A percentile compares a stretch with the other conserved stretches of the same genome.
Conservation (phyloP, 2,329 filamentous ascomycete genomes). For the Sarocladium brachiariae region DNA sequence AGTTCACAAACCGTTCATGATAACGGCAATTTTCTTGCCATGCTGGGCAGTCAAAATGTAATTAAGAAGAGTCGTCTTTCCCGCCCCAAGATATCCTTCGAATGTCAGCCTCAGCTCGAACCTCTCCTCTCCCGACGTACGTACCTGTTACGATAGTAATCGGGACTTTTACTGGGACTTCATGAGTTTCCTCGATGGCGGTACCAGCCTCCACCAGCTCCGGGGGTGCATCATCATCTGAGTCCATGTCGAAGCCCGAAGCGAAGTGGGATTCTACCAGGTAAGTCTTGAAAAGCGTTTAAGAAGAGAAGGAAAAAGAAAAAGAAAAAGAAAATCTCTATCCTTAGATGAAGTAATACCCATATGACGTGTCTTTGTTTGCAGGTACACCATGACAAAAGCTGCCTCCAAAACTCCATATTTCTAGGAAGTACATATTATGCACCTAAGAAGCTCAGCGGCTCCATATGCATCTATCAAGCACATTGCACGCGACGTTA, state of each 20-base stretch:
- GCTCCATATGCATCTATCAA: conserved; percentile 14
- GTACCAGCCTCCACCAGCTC: conserved; percentile 48
- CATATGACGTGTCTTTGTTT: conserved; percentile 5
- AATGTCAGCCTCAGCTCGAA: not conserved
- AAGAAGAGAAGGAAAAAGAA: too few relatives aligned
- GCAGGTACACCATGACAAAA: conserved; percentile 2
- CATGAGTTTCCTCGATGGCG: conserved; percentile 33
- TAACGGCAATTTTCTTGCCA: conserved; percentile 96
- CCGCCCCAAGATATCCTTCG: conserved; percentile 84
- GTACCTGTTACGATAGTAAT: conserved; percentile 79
- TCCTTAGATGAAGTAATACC: not conserved
- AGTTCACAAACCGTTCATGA: conserved; percentile 65
- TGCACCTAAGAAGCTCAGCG: conserved; percentile 17
- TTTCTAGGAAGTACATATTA: conserved; percentile 5
- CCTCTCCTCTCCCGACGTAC: conserved; percentile 5
- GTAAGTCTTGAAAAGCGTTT: too few relatives aligned
- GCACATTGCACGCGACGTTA: conserved; percentile 2
- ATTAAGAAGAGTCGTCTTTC: conserved; percentile 92
- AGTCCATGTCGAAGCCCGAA: conserved; percentile 41
- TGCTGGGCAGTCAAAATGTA: conserved; percentile 93
- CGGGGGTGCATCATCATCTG: conserved; percentile 61
- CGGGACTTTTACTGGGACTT: conserved; percentile 60
- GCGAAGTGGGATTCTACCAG: too few relatives aligned
- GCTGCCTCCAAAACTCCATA: not conserved
- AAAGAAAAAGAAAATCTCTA: not conserved